phyloP scores from a whole-genome alignment of 2,329 filamentous ascomycete species.

The Pochonia chlamydosporia region DNA sequence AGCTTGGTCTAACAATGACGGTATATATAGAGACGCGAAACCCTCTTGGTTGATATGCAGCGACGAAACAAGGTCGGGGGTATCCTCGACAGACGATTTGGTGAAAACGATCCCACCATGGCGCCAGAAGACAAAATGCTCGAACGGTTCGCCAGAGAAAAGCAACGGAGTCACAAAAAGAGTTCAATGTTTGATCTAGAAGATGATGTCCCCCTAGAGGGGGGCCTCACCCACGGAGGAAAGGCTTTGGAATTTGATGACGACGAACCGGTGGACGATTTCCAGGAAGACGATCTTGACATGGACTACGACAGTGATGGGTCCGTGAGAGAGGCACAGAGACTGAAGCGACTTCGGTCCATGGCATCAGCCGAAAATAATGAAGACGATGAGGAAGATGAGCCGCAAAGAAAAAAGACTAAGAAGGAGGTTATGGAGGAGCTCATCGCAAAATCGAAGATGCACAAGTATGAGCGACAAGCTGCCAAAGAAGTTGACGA shows the following conservation, averaged over 20 bases:
- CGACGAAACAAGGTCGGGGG: conserved; percentile 85
- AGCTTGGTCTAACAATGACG: conserved; percentile 11
- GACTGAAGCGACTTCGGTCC: conserved; percentile 50
- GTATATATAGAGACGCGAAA: conserved; percentile 59
- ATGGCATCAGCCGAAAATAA: conserved; percentile 38
- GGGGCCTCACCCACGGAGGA: conserved; percentile 74
- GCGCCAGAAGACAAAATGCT: conserved; percentile 88
- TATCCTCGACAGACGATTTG: conserved; percentile 87
- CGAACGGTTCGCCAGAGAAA: conserved; percentile 84
- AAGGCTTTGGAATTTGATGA: conserved; percentile 62
- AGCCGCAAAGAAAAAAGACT: conserved; percentile 82
- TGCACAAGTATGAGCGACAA: conserved; percentile 91
- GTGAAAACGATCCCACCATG: conserved; percentile 92
- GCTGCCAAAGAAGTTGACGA: conserved; percentile 90
- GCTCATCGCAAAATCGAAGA: conserved; percentile 93
- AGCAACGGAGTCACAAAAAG: conserved; percentile 71
- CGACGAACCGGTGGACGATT: conserved; percentile 59
- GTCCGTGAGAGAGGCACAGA: conserved; percentile 47
- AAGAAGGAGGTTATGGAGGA: conserved; percentile 98
- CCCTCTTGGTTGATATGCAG: conserved; percentile 84
- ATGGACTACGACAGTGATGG: conserved; percentile 53
- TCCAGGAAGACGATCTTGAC: conserved; percentile 68
- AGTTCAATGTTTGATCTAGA: conserved; percentile 85
- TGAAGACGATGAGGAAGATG: conserved; percentile 40
- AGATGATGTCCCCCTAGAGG: conserved; percentile 54